These are phyloP conservation scores for Ceratocystis alfenasii DNA, from an alignment of 2,329 filamentous ascomycete species.

Conservation along the genomic window DNA sequence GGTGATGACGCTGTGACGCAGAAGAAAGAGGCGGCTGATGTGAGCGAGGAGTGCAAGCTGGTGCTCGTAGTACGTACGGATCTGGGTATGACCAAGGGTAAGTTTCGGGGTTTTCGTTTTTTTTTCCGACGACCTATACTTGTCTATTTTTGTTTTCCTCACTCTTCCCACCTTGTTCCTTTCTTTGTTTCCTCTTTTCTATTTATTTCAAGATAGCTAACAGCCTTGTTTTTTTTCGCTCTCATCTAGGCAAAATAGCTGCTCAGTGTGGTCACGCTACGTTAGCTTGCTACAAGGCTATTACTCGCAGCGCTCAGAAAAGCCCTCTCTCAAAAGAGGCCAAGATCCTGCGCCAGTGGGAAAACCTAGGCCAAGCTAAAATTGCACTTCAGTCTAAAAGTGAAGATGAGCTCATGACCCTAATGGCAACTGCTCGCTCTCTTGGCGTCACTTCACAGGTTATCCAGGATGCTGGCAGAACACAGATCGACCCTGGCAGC, in stretches of 20 bases:
- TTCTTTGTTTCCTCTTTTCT: not conserved
- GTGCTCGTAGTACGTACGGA: conserved; percentile 88
- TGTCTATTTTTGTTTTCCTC: not conserved
- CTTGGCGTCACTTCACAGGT: conserved; percentile 79
- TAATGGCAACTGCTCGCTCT: conserved; percentile 68
- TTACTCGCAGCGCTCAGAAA: conserved; percentile 44
- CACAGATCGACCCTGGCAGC: conserved; percentile 89
- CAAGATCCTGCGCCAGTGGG: conserved; percentile 69
- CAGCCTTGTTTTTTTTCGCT: not conserved
- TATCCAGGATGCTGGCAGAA: conserved; percentile 89
- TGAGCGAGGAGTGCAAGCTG: conserved; percentile 79
- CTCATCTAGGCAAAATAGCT: conserved; percentile 72
- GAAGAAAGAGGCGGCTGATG: conserved; percentile 29
- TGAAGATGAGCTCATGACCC: conserved; percentile 64
- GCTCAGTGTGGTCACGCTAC: conserved; percentile 95
- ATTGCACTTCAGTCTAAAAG: conserved; percentile 81
- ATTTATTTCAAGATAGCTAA: not conserved
- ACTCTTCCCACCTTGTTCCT: not conserved
- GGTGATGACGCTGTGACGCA: conserved; percentile 28
- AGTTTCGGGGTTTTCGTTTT: conserved; percentile 25
- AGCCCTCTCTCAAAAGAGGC: conserved; percentile 43
- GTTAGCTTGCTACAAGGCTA: conserved; percentile 87
- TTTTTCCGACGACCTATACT: not conserved
- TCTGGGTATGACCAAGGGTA: conserved; percentile 94
- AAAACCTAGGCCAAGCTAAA: conserved; percentile 77